Base-by-base conservation (phyloP, 106 monocot genomes). In the Dactylorhiza incarnata region DNA sequence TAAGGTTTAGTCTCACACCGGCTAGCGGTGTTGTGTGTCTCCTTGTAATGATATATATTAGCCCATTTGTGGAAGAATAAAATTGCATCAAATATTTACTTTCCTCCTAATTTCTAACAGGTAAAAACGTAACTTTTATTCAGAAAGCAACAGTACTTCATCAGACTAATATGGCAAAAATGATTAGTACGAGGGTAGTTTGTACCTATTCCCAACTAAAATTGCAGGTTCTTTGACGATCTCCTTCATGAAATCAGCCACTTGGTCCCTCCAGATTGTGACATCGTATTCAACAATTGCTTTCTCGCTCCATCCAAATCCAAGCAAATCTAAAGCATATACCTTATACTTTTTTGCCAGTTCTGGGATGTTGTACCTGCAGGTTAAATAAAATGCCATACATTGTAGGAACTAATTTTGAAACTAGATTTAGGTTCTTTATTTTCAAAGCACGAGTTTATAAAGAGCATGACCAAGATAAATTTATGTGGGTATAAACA, bases 241-340 rank as follows among this genome's bases (percentile, higher is more conserved):
- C 56, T 97, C 91, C 72, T 79, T 83, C 69, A 97, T 74, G 82
- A 99, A 99, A 82, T 99, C 97, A 49, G 89, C 76, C 12, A 99
- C 83, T 76, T 99, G 94, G 58, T 99, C 97, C 74, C 80, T 87
- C 97, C 94, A 99, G 29, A 99, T 73, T 6, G 71, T 80, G 53
- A 94, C 94, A 82, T 99, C 97, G 80, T 99, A 94, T 23, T 99
- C 97, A 48, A 99, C 75, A 9, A 99, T 44, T 55, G 94, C 94
- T 74, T 99, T 99, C 74, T 99, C 97, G 50, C 97, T 99, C 94
- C 94, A 99, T 8, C 97, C 97, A 81, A 94, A 99, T 20, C 97
- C 97, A 47, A 99, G 78, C 84, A 99, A 86, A 78, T 99, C 97
- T 37, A 94, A 16, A 9, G 94, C 97, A 86, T 99, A 99, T 23